phyloP scores from a whole-genome alignment of 352 stramenopile genomes.

The Pythium brachiatum region DNA sequence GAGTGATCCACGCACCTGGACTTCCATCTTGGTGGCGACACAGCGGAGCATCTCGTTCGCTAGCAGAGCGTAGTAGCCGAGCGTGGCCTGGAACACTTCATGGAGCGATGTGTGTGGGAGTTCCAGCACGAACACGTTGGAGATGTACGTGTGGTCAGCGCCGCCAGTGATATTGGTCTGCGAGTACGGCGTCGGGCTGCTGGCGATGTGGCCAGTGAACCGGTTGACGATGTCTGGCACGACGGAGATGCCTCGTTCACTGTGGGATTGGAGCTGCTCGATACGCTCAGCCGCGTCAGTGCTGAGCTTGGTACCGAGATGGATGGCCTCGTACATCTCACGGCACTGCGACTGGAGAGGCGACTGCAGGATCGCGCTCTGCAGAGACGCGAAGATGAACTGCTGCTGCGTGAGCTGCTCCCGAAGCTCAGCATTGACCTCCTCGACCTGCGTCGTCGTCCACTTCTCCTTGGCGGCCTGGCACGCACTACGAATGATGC shows the following conservation, averaged over 20 bases:
- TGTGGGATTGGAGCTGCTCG: slow-evolving; percentile 36
- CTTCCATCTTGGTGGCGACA: slow-evolving; percentile 28
- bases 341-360: slow-evolving; percentile 43
- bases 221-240: slow-evolving; percentile 36
- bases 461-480: slow-evolving; percentile 54
- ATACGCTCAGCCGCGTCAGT: slow-evolving; percentile 23
- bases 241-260: slow-evolving; percentile 31
- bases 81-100: slow-evolving; percentile 28
- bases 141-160: slow-evolving; percentile 42
- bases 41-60: slow-evolving; percentile 32
- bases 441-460: slow-evolving; percentile 43
- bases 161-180: slow-evolving; percentile 64
- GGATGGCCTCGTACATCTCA: slow-evolving; percentile 56
- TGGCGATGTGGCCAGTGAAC: slow-evolving; percentile 36
- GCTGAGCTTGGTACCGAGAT: slow-evolving; percentile 32
- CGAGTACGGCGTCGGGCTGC: slow-evolving; percentile 42
- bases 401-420: slow-evolving; percentile 63
- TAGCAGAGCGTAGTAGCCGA: slow-evolving; percentile 42
- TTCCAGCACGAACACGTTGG: slow-evolving; percentile 47
- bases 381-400: slow-evolving; percentile 57
- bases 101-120: slow-evolving; percentile 40
- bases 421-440: slow-evolving; percentile 49
- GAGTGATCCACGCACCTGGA: slow-evolving; percentile 27
- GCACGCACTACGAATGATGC: slow-evolving; percentile 37
- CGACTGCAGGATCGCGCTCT: slow-evolving; percentile 50